Conservation (phyloP, 805 yeast genomes). For the Cyberlindnera xishuangbannaensis region DNA sequence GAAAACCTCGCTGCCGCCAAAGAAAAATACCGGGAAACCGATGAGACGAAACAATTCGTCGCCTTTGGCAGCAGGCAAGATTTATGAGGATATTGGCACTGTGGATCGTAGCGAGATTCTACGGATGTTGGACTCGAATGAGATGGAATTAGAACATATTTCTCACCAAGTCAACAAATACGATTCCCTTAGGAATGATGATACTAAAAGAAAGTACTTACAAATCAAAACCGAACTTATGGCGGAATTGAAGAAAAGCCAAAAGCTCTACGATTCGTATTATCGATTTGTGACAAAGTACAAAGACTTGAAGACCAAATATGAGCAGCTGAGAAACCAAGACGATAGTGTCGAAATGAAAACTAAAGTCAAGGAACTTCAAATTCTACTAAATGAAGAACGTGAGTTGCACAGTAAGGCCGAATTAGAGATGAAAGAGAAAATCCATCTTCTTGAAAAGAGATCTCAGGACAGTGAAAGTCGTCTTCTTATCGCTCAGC, state of each 20-base stretch:
- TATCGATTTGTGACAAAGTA: constrained; percentile 28
- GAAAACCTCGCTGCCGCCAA: no score
- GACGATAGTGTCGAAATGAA: constrained; percentile 17
- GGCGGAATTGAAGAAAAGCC: constrained; percentile 28
- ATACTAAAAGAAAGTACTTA: constrained; percentile 16
- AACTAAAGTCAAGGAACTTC: constrained; percentile 5
- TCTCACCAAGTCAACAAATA: constrained; percentile 3
- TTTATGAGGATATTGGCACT: not conserved
- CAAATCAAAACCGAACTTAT: constrained; percentile 27
- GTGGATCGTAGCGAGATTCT: constrained; percentile 7
- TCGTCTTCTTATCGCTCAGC: constrained; percentile 18
- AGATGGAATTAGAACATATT: constrained; percentile 20
- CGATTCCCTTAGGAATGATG: constrained; percentile 1
- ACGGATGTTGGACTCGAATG: constrained; percentile 24
- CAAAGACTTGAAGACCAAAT: constrained; percentile 18
- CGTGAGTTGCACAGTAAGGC: constrained; percentile 22
- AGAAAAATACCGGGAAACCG: constrained; percentile 4
- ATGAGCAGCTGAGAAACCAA: constrained; percentile 6
- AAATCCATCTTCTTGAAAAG: constrained; percentile 20
- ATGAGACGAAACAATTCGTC: not conserved
- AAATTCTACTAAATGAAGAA: constrained; percentile 18
- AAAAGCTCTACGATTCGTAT: constrained; percentile 31
- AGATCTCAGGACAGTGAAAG: constrained; percentile 23
- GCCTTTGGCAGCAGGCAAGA: not conserved
- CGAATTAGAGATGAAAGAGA: constrained; percentile 26